Evolutionary conservation across 345 rosid genomes (phyloP).

Genomic region (sweet orange (Citrus sinensis)): DNA sequence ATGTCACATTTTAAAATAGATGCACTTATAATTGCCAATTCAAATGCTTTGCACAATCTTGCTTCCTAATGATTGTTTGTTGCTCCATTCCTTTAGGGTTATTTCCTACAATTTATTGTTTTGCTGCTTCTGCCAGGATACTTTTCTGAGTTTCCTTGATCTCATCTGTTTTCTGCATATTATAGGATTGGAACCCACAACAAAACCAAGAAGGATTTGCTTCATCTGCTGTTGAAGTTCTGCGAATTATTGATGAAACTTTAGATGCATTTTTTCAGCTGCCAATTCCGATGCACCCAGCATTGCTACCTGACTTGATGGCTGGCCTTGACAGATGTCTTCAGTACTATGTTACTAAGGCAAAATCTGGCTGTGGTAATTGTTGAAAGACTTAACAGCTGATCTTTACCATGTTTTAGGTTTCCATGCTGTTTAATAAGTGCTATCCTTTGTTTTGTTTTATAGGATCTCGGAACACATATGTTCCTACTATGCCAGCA

Average conservation of each 20-base stretch:
- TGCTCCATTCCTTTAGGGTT: background rate
- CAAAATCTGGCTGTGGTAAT: constrained; percentile 93
- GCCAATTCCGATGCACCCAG: constrained; percentile 93
- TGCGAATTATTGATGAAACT: constrained; percentile 80
- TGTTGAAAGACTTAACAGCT: constrained; percentile 17
- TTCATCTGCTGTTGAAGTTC: constrained; percentile 74
- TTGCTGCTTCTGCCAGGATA: background rate
- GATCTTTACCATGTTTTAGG: background rate
- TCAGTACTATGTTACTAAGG: constrained; percentile 76
- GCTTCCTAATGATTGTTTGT: background rate
- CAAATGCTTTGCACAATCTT: background rate
- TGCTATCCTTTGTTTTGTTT: constrained; percentile 14
- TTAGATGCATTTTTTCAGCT: constrained; percentile 88
- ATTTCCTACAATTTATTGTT: background rate
- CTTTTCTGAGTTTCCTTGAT: background rate
- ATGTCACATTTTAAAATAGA: background rate
- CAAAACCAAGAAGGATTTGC: constrained; percentile 74
- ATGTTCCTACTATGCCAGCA: constrained; percentile 91
- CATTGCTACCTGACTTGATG: constrained; percentile 82
- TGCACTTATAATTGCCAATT: constrained; percentile 4
- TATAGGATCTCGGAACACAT: constrained; percentile 74
- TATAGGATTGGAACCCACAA: constrained; percentile 67
- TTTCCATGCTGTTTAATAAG: constrained; percentile 22
- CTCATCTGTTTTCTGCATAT: constrained; percentile 19
- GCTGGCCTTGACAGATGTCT: constrained; percentile 85